Evolutionary conservation across 345 rosid genomes (phyloP).

Genomic region (Carallia brachiata): DNA sequence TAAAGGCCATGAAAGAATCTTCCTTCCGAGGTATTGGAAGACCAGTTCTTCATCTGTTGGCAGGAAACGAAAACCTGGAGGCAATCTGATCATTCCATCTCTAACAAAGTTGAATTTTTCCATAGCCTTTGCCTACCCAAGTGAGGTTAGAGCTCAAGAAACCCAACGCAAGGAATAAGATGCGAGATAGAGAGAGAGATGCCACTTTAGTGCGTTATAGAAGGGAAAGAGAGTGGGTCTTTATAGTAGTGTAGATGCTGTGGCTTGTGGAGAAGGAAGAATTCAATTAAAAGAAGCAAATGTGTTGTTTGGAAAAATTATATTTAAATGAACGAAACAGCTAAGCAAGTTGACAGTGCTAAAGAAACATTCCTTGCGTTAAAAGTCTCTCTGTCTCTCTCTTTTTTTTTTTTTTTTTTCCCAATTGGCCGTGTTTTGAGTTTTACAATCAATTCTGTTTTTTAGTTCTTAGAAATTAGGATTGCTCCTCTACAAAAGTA

Average conservation of each 20-base stretch:
- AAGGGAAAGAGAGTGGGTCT: conserved; percentile 5
- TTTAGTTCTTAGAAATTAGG: no score
- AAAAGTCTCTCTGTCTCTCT: no score
- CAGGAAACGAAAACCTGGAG: conserved; percentile 36
- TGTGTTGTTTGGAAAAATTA: no score
- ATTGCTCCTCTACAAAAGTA: no score
- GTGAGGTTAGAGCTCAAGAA: background rate
- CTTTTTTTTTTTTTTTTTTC: no score
- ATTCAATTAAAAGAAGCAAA: background rate
- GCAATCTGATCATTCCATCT: conserved; percentile 14
- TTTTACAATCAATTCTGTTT: no score
- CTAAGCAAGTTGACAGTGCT: no score
- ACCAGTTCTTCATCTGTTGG: conserved; percentile 37
- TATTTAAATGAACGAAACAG: no score
- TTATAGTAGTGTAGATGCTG: conserved; percentile 1
- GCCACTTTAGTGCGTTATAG: background rate
- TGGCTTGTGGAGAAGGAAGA: background rate
- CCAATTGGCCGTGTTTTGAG: no score
- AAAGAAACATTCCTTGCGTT: no score
- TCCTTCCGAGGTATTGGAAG: conserved; percentile 25
- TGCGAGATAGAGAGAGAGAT: background rate
- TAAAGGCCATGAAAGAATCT: conserved; percentile 25
- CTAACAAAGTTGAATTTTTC: conserved; percentile 9
- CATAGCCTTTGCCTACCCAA: background rate
- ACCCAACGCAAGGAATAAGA: background rate